Evolutionary conservation across 2,329 filamentous ascomycete species (phyloP).

Genomic region (Trichoderma atrobrunneum): DNA sequence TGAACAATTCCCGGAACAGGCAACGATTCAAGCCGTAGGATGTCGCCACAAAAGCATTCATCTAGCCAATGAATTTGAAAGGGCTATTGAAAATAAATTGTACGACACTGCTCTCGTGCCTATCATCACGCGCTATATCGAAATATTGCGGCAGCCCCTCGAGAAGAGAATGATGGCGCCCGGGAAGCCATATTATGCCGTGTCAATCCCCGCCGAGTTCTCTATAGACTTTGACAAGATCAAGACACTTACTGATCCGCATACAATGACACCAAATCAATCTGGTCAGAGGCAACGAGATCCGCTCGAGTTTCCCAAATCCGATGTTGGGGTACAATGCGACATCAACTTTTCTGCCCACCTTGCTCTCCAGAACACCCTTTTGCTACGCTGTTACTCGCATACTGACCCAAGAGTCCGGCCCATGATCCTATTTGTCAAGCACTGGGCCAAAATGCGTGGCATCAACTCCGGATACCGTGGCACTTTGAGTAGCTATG

Average conservation of each 20-base stretch:
- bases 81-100: constrained; percentile 46
- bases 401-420: constrained; percentile 74
- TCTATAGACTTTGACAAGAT: constrained; percentile 42
- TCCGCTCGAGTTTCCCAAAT: constrained; percentile 73
- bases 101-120: constrained; percentile 40
- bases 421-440: constrained; percentile 79
- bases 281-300: constrained; percentile 55
- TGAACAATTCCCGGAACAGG: constrained; percentile 18
- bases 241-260: constrained; percentile 46
- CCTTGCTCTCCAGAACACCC: constrained; percentile 79
- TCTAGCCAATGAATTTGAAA: constrained; percentile 55
- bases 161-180: constrained; percentile 17
- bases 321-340: constrained; percentile 76
- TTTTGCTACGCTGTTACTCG: constrained; percentile 79
- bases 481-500: constrained; percentile 84
- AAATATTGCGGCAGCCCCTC: constrained; percentile 44
- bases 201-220: constrained; percentile 38
- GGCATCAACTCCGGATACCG: constrained; percentile 85
- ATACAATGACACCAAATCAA: constrained; percentile 49
- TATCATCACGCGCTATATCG: constrained; percentile 49
- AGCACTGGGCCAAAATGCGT: constrained; percentile 83
- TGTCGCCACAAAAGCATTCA: constrained; percentile 55
- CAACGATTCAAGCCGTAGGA: constrained; percentile 42
- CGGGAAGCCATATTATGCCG: constrained; percentile 25
- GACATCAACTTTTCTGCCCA: constrained; percentile 91